Percentiles rank a stretch among this genome's conserved stretches.
These are phyloP conservation scores for Penicillium canariense DNA, from an alignment of 495 filamentous ascomycete genomes.

Conservation along the genomic window DNA sequence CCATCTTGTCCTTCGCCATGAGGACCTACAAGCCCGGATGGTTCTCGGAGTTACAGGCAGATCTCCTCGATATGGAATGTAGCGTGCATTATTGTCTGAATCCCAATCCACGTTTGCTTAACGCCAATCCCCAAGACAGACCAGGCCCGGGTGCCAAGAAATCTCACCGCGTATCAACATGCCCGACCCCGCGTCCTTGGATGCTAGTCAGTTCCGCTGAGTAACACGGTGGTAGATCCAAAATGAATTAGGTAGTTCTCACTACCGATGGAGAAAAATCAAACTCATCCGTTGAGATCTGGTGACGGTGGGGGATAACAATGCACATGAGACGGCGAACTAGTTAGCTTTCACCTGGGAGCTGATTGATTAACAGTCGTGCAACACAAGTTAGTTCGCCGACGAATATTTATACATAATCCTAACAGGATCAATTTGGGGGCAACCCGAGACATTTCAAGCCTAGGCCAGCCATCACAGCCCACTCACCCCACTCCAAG, in stretches of 20 bases:
- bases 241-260: neutral
- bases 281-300: neutral
- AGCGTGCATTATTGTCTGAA: neutral
- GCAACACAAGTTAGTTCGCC: no score
- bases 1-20: neutral
- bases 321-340: no score
- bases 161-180: neutral
- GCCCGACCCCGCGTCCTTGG: neutral
- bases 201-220: neutral
- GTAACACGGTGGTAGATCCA: neutral
- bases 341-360: no score
- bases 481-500: no score
- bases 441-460: neutral
- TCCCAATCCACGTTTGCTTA: neutral
- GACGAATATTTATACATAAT: no score
- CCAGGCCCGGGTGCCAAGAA: neutral
- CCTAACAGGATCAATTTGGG: no score
- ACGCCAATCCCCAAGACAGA: neutral
- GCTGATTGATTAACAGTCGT: no score
- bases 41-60: neutral
- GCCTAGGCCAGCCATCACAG: neutral
- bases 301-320: no score
- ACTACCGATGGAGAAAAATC: neutral
- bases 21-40: neutral
- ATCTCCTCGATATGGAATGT: neutral